These are phyloP conservation scores for Botrytis sinoallii DNA, from an alignment of 2,329 filamentous ascomycete genomes.

Conservation along the genomic window DNA sequence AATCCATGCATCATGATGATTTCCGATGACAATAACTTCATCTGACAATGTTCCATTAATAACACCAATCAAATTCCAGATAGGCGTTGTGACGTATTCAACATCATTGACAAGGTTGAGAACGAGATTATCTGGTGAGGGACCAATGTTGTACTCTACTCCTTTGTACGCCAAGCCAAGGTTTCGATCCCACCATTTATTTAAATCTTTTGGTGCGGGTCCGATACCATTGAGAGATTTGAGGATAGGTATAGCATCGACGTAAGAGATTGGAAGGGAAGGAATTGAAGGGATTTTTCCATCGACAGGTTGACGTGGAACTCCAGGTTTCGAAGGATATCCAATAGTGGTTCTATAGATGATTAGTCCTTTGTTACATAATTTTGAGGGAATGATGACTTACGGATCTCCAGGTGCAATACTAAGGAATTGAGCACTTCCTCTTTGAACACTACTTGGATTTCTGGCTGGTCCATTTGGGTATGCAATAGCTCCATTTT, in stretches of 20 bases:
- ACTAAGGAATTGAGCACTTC: slow-evolving; percentile 80
- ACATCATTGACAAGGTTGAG: slow-evolving; percentile 77
- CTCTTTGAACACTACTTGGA: slow-evolving; percentile 84
- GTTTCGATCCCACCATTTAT: slow-evolving; percentile 61
- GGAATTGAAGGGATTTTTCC: slow-evolving; percentile 77
- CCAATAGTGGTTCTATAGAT: slow-evolving; percentile 75
- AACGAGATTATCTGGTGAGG: slow-evolving; percentile 62
- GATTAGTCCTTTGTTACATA: slow-evolving; percentile 45
- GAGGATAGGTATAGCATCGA: slow-evolving; percentile 82
- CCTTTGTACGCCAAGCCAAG: slow-evolving; percentile 63
- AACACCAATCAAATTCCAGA: slow-evolving; percentile 90
- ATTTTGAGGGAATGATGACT: slow-evolving; percentile 41
- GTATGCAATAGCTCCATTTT: slow-evolving; percentile 75
- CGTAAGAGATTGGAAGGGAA: slow-evolving; percentile 86
- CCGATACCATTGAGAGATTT: slow-evolving; percentile 87
- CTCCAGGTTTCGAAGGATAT: slow-evolving; percentile 89
- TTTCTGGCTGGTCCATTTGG: slow-evolving; percentile 84
- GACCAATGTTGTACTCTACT: slow-evolving; percentile 67
- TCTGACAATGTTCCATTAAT: slow-evolving; percentile 87
- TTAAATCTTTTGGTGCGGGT: slow-evolving; percentile 71
- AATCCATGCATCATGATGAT: slow-evolving; percentile 89
- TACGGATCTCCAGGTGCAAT: slow-evolving; percentile 69
- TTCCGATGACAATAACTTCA: slow-evolving; percentile 87
- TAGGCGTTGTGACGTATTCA: slow-evolving; percentile 74
- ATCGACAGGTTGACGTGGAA: slow-evolving; percentile 68